Base-by-base conservation (phyloP, 768 basidiomycete genomes). In the Russula griseocarnosa region DNA sequence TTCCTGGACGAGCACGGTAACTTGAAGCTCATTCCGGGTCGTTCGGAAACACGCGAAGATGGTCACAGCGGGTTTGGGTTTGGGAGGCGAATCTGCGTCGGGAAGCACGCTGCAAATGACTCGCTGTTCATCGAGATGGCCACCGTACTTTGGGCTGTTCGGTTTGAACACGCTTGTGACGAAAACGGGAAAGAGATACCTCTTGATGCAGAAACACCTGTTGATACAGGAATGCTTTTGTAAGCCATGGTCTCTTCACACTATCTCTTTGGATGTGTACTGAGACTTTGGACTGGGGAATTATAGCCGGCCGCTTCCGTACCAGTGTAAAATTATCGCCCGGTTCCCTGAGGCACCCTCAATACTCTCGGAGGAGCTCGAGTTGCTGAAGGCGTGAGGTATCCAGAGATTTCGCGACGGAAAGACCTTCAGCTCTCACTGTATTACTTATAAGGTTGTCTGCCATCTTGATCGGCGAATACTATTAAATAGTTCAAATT, bases 41-140 rank as follows among this genome's bases (percentile, higher is more conserved):
- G 61, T 1, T 18, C 26, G 5, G 60, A 65, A 47, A 62, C 63
- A 50, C 54, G 63, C 16, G 55, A 47, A 7, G 55, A 68, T 5
- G 68, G 66, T 3, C 66, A 67, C 34, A 26, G 64, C 9, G 14
- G 61, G 4, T 69, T 53, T 34, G 67, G 65, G 0, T 68, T 65
- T 40, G 67, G 67, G 20, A 34, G 44, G 36, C 61, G 70, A 5
- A 50, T 55, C 20, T 71, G 70, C 38, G 47, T 63, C 11, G 71
- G 71, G n/a, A 55, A 52, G n/a, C 58, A 65, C 10, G 26, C 68
- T 9, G 71, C 68, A 3, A 61, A 67, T 22, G 60, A 69, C 11
- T 3, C 66, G 13, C 32, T 70, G 20, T 71, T 66, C 58, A 64
- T 71, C 47, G 20, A 49, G 28, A 61, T 71, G 8, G 68, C 71